Conservation (phyloP, 2,329 filamentous ascomycete genomes). For the Colletotrichum endophyticum region DNA sequence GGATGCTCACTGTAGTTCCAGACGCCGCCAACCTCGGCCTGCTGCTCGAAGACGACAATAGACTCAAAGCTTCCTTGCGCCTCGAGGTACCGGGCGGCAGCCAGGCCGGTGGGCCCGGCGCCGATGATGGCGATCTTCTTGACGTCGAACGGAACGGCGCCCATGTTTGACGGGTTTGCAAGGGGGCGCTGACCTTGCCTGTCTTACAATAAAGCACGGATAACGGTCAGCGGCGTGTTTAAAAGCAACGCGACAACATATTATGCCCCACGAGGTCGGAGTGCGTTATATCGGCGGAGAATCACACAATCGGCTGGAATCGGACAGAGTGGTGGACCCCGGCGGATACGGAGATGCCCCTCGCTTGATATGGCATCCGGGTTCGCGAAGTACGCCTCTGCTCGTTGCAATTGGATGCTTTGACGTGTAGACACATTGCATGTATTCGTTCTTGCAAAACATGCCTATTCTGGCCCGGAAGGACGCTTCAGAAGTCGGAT, state of each 20-base stretch:
- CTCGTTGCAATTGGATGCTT: background rate
- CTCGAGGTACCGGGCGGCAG: slow-evolving; percentile 79
- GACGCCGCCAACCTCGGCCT: slow-evolving; percentile 76
- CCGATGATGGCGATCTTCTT: slow-evolving; percentile 78
- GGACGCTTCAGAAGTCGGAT: background rate
- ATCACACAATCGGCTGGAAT: slow-evolving; percentile 17
- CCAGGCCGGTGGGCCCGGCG: slow-evolving; percentile 80
- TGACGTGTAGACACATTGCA: background rate
- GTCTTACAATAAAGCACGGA: background rate
- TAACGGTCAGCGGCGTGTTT: background rate
- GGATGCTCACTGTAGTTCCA: slow-evolving; percentile 77
- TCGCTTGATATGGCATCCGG: background rate
- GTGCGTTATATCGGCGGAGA: slow-evolving; percentile 18
- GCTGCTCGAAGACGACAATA: slow-evolving; percentile 84
- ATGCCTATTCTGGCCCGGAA: slow-evolving; percentile 2
- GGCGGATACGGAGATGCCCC: background rate
- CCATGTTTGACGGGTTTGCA: background rate
- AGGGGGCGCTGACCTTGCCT: background rate
- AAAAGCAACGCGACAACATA: background rate
- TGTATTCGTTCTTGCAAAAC: background rate
- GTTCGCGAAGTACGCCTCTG: background rate
- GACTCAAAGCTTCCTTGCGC: slow-evolving; percentile 71
- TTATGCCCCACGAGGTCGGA: background rate
- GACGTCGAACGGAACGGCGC: slow-evolving; percentile 47
- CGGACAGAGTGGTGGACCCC: slow-evolving; percentile 8